Evolutionary conservation across 805 yeast genomes (phyloP).

Genomic region (Isabelozyma rhagii): DNA sequence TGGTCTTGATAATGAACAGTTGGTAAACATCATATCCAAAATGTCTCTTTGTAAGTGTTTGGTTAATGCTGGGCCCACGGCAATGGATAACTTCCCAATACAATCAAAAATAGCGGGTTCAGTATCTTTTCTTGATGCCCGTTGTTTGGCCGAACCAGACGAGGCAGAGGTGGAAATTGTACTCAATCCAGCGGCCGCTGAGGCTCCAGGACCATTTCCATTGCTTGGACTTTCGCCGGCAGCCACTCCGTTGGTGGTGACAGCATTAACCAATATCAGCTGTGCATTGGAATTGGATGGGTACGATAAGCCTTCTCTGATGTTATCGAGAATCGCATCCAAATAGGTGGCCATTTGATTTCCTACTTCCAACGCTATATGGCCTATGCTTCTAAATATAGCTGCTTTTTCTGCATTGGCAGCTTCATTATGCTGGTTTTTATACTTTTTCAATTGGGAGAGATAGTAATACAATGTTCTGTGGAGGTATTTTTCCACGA

Average conservation of each 20-base stretch:
- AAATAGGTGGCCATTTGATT: constrained; percentile 83
- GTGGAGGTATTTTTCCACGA: constrained; percentile 79
- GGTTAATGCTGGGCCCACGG: constrained; percentile 91
- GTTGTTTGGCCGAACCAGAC: constrained; percentile 46
- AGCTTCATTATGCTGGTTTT: constrained; percentile 35
- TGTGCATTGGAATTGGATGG: constrained; percentile 35
- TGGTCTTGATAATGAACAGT: constrained; percentile 80
- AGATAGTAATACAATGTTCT: constrained; percentile 73
- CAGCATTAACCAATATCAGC: constrained; percentile 39
- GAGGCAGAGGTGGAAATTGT: constrained; percentile 24
- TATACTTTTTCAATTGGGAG: constrained; percentile 69
- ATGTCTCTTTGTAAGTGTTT: constrained; percentile 83
- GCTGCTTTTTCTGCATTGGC: constrained; percentile 62
- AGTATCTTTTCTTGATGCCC: constrained; percentile 60
- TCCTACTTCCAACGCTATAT: constrained; percentile 74
- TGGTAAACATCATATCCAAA: constrained; percentile 66
- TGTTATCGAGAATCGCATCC: constrained; percentile 80
- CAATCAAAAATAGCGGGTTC: constrained; percentile 89
- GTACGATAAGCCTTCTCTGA: constrained; percentile 68
- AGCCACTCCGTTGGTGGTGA: constrained; percentile 17
- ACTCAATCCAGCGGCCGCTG: constrained; percentile 14
- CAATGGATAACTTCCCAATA: constrained; percentile 77
- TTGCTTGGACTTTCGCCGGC: neutral
- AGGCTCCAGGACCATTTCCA: constrained; percentile 6
- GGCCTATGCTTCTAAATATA: constrained; percentile 78